Percentiles rank a stretch among this genome's conserved stretches.
phyloP scores from a whole-genome alignment of 202 grass and related monocot species.

The Panicum hallii region DNA sequence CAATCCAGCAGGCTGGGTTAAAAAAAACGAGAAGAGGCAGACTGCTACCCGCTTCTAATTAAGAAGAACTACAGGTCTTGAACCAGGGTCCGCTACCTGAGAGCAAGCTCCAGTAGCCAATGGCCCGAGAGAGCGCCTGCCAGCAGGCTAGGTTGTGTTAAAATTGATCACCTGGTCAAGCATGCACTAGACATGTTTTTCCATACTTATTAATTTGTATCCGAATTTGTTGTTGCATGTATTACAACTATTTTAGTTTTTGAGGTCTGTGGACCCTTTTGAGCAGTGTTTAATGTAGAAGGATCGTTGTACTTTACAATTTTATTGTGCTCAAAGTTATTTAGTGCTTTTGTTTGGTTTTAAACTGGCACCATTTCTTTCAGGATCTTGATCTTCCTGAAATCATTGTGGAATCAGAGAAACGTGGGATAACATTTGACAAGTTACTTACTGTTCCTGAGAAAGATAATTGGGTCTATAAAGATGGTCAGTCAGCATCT shows the following conservation, averaged over 20 bases:
- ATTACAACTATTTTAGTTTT: constrained; percentile 21
- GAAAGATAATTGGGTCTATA: constrained; percentile 87
- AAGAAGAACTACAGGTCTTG: too few species aligned
- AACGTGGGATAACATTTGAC: constrained; percentile 82
- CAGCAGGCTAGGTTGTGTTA: background rate
- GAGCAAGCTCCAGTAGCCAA: too few species aligned
- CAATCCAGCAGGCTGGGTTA: too few species aligned
- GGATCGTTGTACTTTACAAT: background rate
- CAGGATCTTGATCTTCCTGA: constrained; percentile 92
- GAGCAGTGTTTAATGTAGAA: background rate
- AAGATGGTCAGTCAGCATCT: constrained; percentile 88
- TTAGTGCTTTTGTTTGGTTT: constrained; percentile 25
- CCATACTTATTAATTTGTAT: background rate
- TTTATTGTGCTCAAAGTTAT: constrained; percentile 13
- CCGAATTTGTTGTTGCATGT: background rate
- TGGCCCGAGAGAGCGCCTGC: too few species aligned
- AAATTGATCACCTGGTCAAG: constrained; percentile 24
- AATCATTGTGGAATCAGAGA: constrained; percentile 94
- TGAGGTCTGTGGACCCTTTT: background rate
- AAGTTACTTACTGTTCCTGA: constrained; percentile 85
- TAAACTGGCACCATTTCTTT: constrained; percentile 28
- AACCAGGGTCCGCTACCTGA: too few species aligned
- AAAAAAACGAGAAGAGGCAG: too few species aligned
- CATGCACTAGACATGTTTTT: background rate
- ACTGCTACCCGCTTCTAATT: too few species aligned